phyloP scores from a whole-genome alignment of 306 rosid genomes.

The Lotus japonicus region DNA sequence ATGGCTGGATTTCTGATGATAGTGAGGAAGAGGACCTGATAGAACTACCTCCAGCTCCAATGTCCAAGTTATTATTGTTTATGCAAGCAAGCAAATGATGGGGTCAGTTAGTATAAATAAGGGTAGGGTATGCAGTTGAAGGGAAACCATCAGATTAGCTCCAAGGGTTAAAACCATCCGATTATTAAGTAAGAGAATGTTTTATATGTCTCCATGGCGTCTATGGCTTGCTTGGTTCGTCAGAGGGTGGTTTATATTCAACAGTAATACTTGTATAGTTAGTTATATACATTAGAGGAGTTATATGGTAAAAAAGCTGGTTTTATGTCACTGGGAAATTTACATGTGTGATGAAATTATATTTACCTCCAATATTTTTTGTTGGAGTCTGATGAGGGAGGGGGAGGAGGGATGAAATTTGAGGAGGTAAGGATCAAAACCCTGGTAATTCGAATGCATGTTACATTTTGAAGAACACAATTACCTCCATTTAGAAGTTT shows the following conservation, averaged over 20 bases:
- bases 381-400: too few relatives aligned
- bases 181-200: not conserved
- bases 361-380: not conserved
- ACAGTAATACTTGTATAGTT: too few relatives aligned
- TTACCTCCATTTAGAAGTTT: too few relatives aligned
- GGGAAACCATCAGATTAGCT: not conserved
- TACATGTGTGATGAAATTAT: not conserved
- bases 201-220: not conserved
- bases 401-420: not conserved
- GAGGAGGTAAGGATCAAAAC: too few relatives aligned
- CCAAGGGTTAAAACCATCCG: not conserved
- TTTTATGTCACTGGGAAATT: not conserved
- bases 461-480: too few relatives aligned
- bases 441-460: too few relatives aligned
- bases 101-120: not conserved
- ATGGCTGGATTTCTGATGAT: conserved; percentile 32
- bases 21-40: conserved; percentile 14
- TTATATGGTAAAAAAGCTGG: not conserved
- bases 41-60: conserved; percentile 3
- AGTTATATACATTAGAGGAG: not conserved
- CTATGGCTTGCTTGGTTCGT: not conserved
- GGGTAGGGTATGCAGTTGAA: not conserved
- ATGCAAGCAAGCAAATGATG: not conserved
- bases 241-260: not conserved
- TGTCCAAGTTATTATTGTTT: not conserved